Evolutionary conservation across 2,329 filamentous ascomycete genomes (phyloP).

Genomic region (Venturia asperata): DNA sequence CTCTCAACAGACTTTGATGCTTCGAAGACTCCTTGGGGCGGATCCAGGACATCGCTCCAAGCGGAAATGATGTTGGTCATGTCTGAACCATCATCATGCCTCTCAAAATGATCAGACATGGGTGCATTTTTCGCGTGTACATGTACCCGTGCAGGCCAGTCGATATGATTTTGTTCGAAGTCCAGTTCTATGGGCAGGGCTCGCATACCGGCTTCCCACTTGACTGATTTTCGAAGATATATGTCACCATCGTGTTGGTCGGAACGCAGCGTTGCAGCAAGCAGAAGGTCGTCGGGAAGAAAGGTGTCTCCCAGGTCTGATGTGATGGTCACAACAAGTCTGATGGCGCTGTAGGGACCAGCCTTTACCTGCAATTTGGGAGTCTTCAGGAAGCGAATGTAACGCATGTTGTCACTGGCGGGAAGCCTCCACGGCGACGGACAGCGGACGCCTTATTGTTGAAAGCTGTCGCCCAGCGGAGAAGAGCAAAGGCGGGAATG

Average conservation of each 20-base stretch:
- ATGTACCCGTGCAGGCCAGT: slow-evolving; percentile 36
- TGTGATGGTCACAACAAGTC: slow-evolving; percentile 54
- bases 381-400: slow-evolving; percentile 61
- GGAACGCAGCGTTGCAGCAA: slow-evolving; percentile 36
- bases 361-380: slow-evolving; percentile 42
- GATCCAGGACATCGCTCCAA: slow-evolving; percentile 45
- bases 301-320: slow-evolving; percentile 63
- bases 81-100: slow-evolving; percentile 23
- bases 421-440: not conserved
- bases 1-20: slow-evolving; percentile 50
- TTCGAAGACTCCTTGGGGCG: slow-evolving; percentile 32
- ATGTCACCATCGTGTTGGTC: slow-evolving; percentile 32
- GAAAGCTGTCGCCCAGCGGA: not conserved
- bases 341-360: slow-evolving; percentile 34
- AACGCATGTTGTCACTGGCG: slow-evolving; percentile 35
- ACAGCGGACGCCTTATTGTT: not conserved
- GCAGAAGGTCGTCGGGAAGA: slow-evolving; percentile 42
- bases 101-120: slow-evolving; percentile 27
- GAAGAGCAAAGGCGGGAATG: not conserved
- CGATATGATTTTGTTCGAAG: slow-evolving; percentile 32
- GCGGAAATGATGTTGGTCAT: slow-evolving; percentile 48
- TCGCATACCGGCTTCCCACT: slow-evolving; percentile 41
- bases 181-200: slow-evolving; percentile 39
- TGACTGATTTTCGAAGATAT: slow-evolving; percentile 36
- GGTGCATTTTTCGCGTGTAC: slow-evolving; percentile 29